Evolutionary conservation across 306 rosid species (phyloP), one percentile per base, ranked within the genome.

Genomic region (Phaseolus lunatus): DNA sequence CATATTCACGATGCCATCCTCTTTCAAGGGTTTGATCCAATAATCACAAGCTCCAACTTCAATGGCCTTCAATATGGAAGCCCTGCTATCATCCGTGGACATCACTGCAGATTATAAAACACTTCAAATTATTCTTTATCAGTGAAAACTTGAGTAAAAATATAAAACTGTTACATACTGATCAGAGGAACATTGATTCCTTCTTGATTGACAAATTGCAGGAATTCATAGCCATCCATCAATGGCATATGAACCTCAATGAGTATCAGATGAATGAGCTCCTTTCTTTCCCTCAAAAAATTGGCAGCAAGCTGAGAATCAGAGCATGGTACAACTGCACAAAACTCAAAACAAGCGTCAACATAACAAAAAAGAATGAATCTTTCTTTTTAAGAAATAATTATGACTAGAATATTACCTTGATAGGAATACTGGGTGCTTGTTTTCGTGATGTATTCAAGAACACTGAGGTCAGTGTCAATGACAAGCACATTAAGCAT

Each of bases 221-320:
- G 80, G 45, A 92, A 89, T 5, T 85, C 78, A 68, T 71, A 87
- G 3, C 88, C 89, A 76, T 92, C 86, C 88, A 88, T 84, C 47
- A 85, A 86, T 12, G 87, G 88, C 93, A 92, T 88, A 26, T 86
- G 84, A 78, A 82, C 90, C 37, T 87, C 92, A 14, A 91, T 80
- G 49, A 92, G 49, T 39, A 92, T 78, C 69, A 90, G 76, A 73
- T 92, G 93, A 49, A 87, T 81, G 71, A n/a, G 6, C 7, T 4
- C 5, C 5, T 31, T 31, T 4, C 35, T 31, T 31, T 31, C 35
- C 4, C 0, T 5, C 5, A 31, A 31, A 4, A 7, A 1, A 31
- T 3, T 31, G 6, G 0, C 35, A 31, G 35, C 6, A 31, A 1
- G 4, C 5, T 4, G 35, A 31, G 7, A 31, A 0, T 31, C 35